Evolutionary conservation across 495 filamentous ascomycete species (phyloP), one percentile per base, ranked within the genome.

Genomic region (Cairneyella variabilis): DNA sequence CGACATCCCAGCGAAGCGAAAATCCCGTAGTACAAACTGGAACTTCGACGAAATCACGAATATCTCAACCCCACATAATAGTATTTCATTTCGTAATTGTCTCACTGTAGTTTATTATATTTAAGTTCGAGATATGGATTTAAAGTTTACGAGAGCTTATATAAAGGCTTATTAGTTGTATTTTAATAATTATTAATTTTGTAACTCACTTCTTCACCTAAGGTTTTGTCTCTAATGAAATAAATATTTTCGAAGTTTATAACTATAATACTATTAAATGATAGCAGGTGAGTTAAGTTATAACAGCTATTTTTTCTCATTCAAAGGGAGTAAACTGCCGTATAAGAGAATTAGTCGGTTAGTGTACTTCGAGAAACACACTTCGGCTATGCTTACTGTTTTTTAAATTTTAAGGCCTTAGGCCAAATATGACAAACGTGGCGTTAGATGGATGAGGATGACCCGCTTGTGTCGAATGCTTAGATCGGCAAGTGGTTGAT

Each of bases 221-320:
- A 32, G 16, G 34, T 7, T 42, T 51, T 51, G 3, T 2, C 34
- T 42, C 21, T 36, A 43, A 7, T 11, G n/a, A 41, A 7, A 2
- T 20, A 26, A 30, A 43, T 51, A 26, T 41, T 51, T 43, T 51
- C 38, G 48, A 41, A 51, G 48, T 28, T 51, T 43, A 51, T n/a
- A 51, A 51, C 48, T 41, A 40, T 51, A 20, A 27, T 37, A 51
- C 26, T 51, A 20, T 51, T 41, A 51, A 41, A 27, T 41, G 17
- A 41, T 21, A 51, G 34, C 34, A 51, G 21, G 34, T 43, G 5
- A 51, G 23, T 51, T 32, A 51, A 40, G n/a, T 51, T 43, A 41
- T 30, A n/a, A 26, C 16, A 21, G 9, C 42, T 51, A 41, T 37
- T 32, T 50, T 37, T 6, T 37, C 18, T 50, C 20, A 50, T 39